Evolutionary conservation across 331 rosid species (phyloP).

Genomic region (Rhamnella rubrinervis): DNA sequence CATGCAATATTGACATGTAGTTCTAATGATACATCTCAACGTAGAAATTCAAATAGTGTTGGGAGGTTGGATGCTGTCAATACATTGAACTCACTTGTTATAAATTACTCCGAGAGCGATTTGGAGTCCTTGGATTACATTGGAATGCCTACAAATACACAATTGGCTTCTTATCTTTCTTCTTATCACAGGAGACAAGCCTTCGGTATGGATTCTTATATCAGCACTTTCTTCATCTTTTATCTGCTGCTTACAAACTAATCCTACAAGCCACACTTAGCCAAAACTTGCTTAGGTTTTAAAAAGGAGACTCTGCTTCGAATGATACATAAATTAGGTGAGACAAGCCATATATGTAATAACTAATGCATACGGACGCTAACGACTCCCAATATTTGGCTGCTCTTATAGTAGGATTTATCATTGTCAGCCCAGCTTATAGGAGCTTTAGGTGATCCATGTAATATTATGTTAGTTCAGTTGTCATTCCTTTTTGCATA

Average conservation of each 20-base stretch:
- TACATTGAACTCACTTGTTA: conserved; percentile 37
- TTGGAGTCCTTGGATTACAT: conserved; percentile 55
- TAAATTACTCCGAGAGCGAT: conserved; percentile 74
- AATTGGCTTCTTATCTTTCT: conserved; percentile 60
- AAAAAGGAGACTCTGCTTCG: not conserved
- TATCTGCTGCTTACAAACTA: not conserved
- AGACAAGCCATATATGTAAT: not conserved
- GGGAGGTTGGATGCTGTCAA: conserved; percentile 43
- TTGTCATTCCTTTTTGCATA: no score
- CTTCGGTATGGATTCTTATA: conserved; percentile 55
- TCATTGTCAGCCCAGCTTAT: not conserved
- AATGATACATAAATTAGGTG: not conserved
- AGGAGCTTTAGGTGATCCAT: not conserved
- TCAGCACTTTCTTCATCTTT: conserved; percentile 10
- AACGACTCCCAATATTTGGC: not conserved
- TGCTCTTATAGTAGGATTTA: no score
- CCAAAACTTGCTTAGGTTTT: no score
- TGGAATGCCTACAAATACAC: conserved; percentile 47
- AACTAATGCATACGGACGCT: not conserved
- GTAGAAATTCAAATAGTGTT: conserved; percentile 38
- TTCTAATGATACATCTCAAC: conserved; percentile 41
- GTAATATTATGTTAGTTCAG: not conserved
- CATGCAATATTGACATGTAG: conserved; percentile 66
- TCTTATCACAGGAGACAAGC: conserved; percentile 82
- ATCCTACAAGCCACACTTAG: not conserved